Conservation (phyloP, 2,329 filamentous ascomycete species). For the Neobulgaria alba region DNA sequence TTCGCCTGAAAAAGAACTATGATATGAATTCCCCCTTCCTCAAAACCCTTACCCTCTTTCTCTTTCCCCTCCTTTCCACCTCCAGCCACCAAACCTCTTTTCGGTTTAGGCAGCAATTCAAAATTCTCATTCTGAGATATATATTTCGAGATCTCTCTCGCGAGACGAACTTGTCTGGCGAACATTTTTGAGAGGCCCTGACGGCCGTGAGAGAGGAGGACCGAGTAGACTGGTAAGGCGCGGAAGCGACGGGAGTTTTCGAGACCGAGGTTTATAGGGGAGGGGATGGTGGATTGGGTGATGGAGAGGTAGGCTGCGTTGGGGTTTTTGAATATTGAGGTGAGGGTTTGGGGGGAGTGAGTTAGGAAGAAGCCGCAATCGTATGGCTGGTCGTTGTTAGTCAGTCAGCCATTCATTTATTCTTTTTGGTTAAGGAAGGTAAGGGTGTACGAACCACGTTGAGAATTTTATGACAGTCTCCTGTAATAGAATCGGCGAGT, state of each 20-base stretch:
- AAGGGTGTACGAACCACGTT: constrained; percentile 56
- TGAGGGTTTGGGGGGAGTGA: constrained; percentile 48
- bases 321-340: constrained; percentile 67
- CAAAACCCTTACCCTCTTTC: constrained; percentile 7
- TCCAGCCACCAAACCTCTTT: constrained; percentile 27
- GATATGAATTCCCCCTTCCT: constrained; percentile 36
- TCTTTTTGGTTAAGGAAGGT: too few relatives aligned
- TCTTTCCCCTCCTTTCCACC: background rate
- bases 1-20: constrained; percentile 72
- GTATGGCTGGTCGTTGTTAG: constrained; percentile 50
- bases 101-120: constrained; percentile 50
- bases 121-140: constrained; percentile 54
- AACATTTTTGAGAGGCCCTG: constrained; percentile 63
- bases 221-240: constrained; percentile 81
- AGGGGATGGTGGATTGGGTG: constrained; percentile 48
- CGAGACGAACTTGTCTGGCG: constrained; percentile 61
- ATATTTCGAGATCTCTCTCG: constrained; percentile 57
- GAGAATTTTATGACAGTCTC: constrained; percentile 84
- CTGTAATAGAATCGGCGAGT: constrained; percentile 77
- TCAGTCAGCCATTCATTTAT: background rate
- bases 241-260: constrained; percentile 90
- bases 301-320: constrained; percentile 71
- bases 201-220: constrained; percentile 64
- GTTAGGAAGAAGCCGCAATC: constrained; percentile 88
- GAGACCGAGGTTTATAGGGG: constrained; percentile 76